phyloP scores from a whole-genome alignment of 2,329 filamentous ascomycete genomes.

The Penicillium griseofulvum region DNA sequence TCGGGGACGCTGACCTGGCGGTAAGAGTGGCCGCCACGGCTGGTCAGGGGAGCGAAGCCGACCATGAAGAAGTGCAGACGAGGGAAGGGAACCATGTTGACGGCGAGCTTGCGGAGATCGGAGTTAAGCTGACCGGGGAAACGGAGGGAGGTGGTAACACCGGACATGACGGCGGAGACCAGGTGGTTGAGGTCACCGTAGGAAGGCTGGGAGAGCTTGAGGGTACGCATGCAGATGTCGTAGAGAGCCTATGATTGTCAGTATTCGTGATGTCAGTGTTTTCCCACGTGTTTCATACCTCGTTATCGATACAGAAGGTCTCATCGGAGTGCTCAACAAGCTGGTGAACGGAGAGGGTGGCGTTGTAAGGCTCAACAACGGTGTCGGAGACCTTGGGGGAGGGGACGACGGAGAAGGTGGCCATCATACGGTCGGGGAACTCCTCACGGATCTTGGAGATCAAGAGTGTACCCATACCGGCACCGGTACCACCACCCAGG shows the following conservation, averaged over 20 bases:
- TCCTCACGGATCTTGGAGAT: constrained; percentile 99
- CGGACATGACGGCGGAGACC: constrained; percentile 99
- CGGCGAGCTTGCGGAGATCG: constrained; percentile 97
- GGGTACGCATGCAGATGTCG: constrained; percentile 99
- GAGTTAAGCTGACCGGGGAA: constrained; percentile 99
- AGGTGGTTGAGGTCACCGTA: constrained; percentile 99
- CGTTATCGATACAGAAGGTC: constrained; percentile 99
- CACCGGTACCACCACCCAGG: constrained; percentile 99
- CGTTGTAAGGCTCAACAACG: constrained; percentile 99
- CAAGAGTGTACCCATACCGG: constrained; percentile 98
- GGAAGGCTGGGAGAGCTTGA: constrained; percentile 97
- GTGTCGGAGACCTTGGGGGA: constrained; percentile 99
- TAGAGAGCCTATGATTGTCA: constrained; percentile 69
- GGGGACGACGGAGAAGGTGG: constrained; percentile 97
- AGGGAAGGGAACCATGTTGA: constrained; percentile 99
- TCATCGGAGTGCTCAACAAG: constrained; percentile 99
- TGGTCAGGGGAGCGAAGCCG: constrained; percentile 97
- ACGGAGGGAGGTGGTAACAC: constrained; percentile 95
- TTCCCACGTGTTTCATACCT: constrained; percentile 51
- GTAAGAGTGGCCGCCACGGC: constrained; percentile 88
- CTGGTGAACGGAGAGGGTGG: constrained; percentile 97
- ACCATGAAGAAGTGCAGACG: constrained; percentile 99
- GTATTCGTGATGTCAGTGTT: background rate
- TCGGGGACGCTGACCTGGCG: constrained; percentile 96
- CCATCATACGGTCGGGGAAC: constrained; percentile 99